Evolutionary conservation across 768 basidiomycete species (phyloP).

Genomic region (Kwoniella heveanensis): DNA sequence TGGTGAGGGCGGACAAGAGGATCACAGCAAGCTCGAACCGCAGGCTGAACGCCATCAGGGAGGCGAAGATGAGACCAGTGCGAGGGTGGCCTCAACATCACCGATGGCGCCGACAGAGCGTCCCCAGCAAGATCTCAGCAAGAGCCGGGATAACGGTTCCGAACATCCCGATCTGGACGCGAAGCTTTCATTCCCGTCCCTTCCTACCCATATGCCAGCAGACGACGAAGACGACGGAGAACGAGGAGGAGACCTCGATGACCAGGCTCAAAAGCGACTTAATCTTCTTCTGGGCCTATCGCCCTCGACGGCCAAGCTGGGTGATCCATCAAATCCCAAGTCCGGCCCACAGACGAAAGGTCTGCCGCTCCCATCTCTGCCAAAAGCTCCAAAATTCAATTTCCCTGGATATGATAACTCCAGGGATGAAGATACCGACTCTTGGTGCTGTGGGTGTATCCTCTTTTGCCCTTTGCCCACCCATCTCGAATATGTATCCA

Average conservation of each 20-base stretch:
- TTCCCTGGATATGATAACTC: slow-evolving; percentile 38
- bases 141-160: background rate
- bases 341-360: background rate
- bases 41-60: no score
- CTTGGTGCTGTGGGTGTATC: slow-evolving; percentile 47
- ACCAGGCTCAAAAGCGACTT: slow-evolving; percentile 27
- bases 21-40: no score
- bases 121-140: no score
- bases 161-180: slow-evolving; percentile 15
- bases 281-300: slow-evolving; percentile 35
- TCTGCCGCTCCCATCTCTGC: background rate
- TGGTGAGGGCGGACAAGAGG: background rate
- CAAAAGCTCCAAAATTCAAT: slow-evolving; percentile 27
- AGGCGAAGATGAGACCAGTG: no score
- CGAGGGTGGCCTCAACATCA: no score
- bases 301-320: slow-evolving; percentile 21
- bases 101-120: no score
- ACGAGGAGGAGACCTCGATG: slow-evolving; percentile 17
- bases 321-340: background rate
- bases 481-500: no score
- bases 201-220: slow-evolving; percentile 30
- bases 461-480: no score
- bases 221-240: slow-evolving; percentile 13
- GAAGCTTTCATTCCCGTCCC: slow-evolving; percentile 27
- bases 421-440: slow-evolving; percentile 44